These are phyloP conservation scores for Corymbia calophylla DNA, from an alignment of 441 rosid species.

Conservation along the genomic window DNA sequence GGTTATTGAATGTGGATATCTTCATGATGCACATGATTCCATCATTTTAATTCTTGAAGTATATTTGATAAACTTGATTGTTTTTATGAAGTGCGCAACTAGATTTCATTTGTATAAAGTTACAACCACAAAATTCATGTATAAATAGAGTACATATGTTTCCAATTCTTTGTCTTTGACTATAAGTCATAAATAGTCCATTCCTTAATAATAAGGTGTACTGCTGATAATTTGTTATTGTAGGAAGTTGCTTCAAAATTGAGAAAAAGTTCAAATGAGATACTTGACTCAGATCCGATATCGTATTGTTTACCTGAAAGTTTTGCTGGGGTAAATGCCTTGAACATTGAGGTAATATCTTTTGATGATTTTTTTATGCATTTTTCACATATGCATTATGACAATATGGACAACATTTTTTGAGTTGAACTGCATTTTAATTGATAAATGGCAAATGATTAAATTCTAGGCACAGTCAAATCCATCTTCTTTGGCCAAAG, in stretches of 20 bases:
- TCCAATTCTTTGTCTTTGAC: not conserved
- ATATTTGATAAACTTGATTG: not conserved
- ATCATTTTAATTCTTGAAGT: not conserved
- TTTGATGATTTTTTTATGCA: not conserved
- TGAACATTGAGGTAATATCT: not conserved
- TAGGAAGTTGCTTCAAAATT: not conserved
- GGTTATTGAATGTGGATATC: not conserved
- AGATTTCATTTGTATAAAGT: not conserved
- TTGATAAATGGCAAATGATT: not conserved
- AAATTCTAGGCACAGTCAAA: not conserved
- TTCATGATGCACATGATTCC: not conserved
- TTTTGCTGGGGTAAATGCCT: not conserved
- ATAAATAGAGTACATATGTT: not conserved
- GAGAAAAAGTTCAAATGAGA: not conserved
- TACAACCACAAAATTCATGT: not conserved
- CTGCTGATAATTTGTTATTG: not conserved
- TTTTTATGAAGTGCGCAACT: not conserved
- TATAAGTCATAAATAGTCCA: not conserved
- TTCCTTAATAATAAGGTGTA: not conserved
- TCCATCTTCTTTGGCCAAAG: not conserved
- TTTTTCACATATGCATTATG: not conserved
- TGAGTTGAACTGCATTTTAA: not conserved
- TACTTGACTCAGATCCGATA: not conserved
- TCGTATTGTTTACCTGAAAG: not conserved
- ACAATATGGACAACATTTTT: not conserved